These are phyloP conservation scores for Diplocarpon rosae DNA, from an alignment of 2,329 filamentous ascomycete species.

Conservation along the genomic window DNA sequence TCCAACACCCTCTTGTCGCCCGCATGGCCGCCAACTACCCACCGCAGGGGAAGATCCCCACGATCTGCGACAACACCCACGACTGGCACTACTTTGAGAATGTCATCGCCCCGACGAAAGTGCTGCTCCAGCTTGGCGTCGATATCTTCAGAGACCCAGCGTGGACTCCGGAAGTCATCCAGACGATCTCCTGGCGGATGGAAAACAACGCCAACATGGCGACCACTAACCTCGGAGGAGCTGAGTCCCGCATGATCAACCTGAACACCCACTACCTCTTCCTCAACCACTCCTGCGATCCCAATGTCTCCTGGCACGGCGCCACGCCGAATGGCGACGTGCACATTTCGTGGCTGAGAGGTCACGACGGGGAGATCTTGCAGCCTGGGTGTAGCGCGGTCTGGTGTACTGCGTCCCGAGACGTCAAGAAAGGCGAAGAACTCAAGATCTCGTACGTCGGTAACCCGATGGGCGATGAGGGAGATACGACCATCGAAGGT, in stretches of 20 bases:
- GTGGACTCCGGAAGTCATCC: conserved; percentile 20
- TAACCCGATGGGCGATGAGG: conserved; percentile 9
- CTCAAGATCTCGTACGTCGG: conserved; percentile 24
- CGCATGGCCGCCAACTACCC: conserved; percentile 22
- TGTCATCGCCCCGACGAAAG: conserved; percentile 14
- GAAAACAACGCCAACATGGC: conserved; percentile 23
- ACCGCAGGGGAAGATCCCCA: not conserved
- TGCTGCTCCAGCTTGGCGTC: conserved; percentile 19
- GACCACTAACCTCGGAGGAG: conserved; percentile 1
- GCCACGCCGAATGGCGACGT: conserved; percentile 3
- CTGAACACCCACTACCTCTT: conserved; percentile 23
- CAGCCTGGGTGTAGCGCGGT: conserved; percentile 16
- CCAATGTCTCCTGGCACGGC: conserved; percentile 21
- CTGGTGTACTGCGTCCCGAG: conserved; percentile 12
- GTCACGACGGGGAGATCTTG: conserved; percentile 5
- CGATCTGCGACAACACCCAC: not conserved
- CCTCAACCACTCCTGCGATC: conserved; percentile 23
- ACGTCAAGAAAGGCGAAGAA: conserved; percentile 22
- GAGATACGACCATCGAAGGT: not conserved
- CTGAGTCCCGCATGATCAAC: conserved; percentile 5
- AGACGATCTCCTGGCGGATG: conserved; percentile 22
- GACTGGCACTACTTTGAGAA: conserved; percentile 21
- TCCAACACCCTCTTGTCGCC: conserved; percentile 17
- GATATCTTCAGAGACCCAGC: conserved; percentile 15
- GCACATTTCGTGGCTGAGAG: conserved; percentile 3